Evolutionary conservation across 192 early-diverging fungal genomes (phyloP), one percentile per base, ranked within the genome.

Genomic region (Coemansia sp.): DNA sequence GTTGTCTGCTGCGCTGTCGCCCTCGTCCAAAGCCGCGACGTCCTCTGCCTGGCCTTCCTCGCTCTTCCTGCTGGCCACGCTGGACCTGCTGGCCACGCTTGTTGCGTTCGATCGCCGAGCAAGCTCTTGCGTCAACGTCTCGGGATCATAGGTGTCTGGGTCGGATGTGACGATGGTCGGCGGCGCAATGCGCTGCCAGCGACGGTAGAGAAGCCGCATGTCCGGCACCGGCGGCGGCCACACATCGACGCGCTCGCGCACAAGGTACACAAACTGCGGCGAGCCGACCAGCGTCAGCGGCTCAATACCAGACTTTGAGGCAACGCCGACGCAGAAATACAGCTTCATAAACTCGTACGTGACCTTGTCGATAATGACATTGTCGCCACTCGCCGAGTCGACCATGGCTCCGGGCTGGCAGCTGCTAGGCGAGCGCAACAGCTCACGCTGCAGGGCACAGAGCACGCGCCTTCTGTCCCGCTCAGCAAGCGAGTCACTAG

Each of bases 291-390:
- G 62, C 45, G 76, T 77, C 25, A 64, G 32, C 19, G 81, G 69
- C 39, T 57, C 32, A 13, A 81, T 71, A 1, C 65, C 72, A 11
- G 36, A 35, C 24, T 14, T 10, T 13, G 35, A 61, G 30, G 54
- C 65, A 3, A 42, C 61, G 1, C 73, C 82, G 20, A 73, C 73
- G 35, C 74, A 73, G 20, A 79, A 69, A 55, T 83, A 83, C 16
- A 83, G 66, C 50, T 76, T 72, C 10, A 83, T 69, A 53, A 83
- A 83, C 68, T 83, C 82, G 62, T 76, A 83, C 3, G 75, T 83
- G 22, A 83, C 82, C 35, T 76, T 73, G 60, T 83, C 82, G 22
- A 83, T 68, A 14, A 80, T 70, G 22, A 73, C 66, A n/a, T 64
- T 56, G 64, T 75, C 77, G 23, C 62, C 68, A 52, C 73, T 76